Conservation (phyloP, 2,329 filamentous ascomycete genomes). For the Verticillium longisporum region DNA sequence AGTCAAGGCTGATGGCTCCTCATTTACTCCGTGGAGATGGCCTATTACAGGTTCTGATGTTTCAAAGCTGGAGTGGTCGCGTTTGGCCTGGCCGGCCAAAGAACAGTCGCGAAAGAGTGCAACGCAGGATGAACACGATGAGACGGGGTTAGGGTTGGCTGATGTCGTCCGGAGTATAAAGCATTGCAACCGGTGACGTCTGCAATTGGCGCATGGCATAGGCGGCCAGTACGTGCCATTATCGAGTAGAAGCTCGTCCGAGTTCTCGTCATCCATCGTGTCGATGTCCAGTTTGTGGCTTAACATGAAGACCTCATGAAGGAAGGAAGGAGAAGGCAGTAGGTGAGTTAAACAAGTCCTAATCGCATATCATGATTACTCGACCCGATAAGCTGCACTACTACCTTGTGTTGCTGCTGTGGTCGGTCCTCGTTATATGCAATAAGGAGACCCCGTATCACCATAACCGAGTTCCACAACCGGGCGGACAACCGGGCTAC, state of each 20-base stretch:
- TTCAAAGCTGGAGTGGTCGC: constrained; percentile 37
- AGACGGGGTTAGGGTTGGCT: constrained; percentile 40
- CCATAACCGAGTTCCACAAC: background rate
- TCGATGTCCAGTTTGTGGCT: background rate
- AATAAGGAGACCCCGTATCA: background rate
- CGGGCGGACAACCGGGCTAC: too few species aligned
- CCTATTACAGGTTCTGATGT: constrained; percentile 38
- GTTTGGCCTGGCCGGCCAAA: constrained; percentile 35
- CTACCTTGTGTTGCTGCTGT: too few species aligned
- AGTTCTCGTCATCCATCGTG: background rate
- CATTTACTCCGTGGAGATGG: constrained; percentile 40
- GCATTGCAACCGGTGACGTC: constrained; percentile 36
- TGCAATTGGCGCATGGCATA: constrained; percentile 36
- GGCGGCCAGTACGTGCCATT: constrained; percentile 34
- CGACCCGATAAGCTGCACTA: too few species aligned
- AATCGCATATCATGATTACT: too few species aligned
- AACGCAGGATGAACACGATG: constrained; percentile 42
- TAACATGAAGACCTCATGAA: background rate
- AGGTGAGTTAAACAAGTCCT: too few species aligned
- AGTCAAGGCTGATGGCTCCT: constrained; percentile 20
- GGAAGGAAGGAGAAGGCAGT: background rate
- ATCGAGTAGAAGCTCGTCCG: constrained; percentile 28
- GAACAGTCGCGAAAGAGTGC: constrained; percentile 44
- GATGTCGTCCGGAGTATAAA: constrained; percentile 37
- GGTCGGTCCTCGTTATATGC: too few species aligned